A percentile compares a stretch with the other conserved stretches of the same genome.
Evolutionary conservation across 2,329 filamentous ascomycete species (phyloP).

Genomic region (Neurospora crassa): DNA sequence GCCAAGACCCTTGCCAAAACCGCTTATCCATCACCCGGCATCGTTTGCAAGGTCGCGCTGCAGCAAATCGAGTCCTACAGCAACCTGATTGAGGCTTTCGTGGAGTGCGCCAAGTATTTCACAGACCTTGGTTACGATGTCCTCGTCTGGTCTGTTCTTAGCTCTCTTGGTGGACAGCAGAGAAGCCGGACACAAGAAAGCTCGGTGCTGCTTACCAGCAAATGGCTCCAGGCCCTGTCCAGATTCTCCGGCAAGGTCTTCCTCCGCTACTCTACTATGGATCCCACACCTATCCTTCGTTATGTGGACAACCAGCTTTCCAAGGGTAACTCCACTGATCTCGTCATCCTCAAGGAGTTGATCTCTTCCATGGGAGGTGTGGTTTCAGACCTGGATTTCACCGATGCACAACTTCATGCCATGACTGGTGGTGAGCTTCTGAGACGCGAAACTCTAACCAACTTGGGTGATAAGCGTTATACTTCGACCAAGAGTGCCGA

Average conservation of each 20-base stretch:
- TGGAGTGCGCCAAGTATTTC: constrained; percentile 91
- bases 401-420: constrained; percentile 74
- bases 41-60: constrained; percentile 84
- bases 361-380: constrained; percentile 92
- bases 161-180: constrained; percentile 51
- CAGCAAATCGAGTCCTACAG: constrained; percentile 88
- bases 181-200: constrained; percentile 53
- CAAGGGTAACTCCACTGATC: constrained; percentile 74
- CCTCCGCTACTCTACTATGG: constrained; percentile 73
- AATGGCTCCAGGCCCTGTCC: constrained; percentile 84
- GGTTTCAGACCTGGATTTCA: constrained; percentile 76
- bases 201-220: constrained; percentile 66
- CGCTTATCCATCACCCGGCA: constrained; percentile 80
- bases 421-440: constrained; percentile 80
- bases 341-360: constrained; percentile 85
- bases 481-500: constrained; percentile 65
- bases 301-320: constrained; percentile 82
- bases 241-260: constrained; percentile 89
- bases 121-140: constrained; percentile 89
- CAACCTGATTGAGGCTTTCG: constrained; percentile 89
- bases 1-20: constrained; percentile 83
- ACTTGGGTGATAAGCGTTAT: constrained; percentile 73
- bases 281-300: constrained; percentile 74
- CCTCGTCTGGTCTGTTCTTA: constrained; percentile 85
- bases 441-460: constrained; percentile 69